Base-by-base conservation (phyloP, 2,329 filamentous ascomycete genomes). In the Furcasterigmium sp. region DNA sequence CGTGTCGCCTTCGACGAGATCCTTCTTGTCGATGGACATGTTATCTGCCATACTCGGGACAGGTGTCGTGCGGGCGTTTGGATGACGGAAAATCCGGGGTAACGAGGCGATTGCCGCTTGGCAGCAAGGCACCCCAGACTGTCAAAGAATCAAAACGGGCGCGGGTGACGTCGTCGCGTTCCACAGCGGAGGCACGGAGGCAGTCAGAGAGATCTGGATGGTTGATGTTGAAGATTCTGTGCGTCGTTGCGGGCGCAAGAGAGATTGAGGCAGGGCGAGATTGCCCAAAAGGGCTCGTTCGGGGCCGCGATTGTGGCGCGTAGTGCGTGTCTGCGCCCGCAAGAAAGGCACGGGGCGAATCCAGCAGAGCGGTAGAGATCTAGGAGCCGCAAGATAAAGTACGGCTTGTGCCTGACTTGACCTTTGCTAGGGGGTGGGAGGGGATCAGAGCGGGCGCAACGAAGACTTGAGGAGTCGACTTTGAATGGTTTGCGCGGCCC, bases 1-100 rank as follows among this genome's bases (percentile, higher is more conserved):
- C 48, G 75, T 78, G 50, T 80, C 76, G 50, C 82, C 76, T 61
- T 76, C 73, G 54, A 65, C 62, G 44, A 64, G 65, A 60, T 73
- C 75, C 64, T 77, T 76, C 61, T 76, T 73, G 60, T 83, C 78
- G 63, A 83, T 78, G 53, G 80, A 82, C 80, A 83, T 84, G 54
- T 70, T 78, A 65, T 82, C 78, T 66, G 77, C 76, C 78, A 84
- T 84, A 62, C 69, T 35, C 39, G 20, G 38, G 19, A 20, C 35
- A 19, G 35, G 35, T 23, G 35, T 18, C 19, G 18, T 23, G 35
- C 35, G 35, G 35, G 35, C 35, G 35, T 37, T 21, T 13, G 19
- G 61, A 59, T 57, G 62, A 51, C 50, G 45, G 49, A 35, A 34
- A 37, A 40, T 34, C 37, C 21, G 41, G 41, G 41, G 25, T 34